Base-by-base conservation (phyloP, 2,329 filamentous ascomycete genomes). In the Zasmidium citrigriseum region DNA sequence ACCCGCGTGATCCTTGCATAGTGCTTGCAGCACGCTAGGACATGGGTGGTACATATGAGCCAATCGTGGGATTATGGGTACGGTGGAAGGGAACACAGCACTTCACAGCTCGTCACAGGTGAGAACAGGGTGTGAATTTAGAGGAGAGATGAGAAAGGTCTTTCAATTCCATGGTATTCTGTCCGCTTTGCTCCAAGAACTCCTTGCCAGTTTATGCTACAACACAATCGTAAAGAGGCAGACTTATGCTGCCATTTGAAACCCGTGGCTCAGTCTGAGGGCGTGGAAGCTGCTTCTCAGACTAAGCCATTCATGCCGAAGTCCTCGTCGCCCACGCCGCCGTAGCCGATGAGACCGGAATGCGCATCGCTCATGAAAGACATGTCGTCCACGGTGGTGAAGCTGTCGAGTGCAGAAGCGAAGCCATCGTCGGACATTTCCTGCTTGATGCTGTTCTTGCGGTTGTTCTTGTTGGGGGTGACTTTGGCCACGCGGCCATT, bases 401-500 rank as follows among this genome's bases (percentile, higher is more conserved):
- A 21, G 34, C 21, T 23, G 18, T 46, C 46, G 1, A 52, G 24
- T 10, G 46, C 46, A 24, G 46, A 41, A 14, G 49, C 29, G 54
- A 62, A 58, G n/a, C 29, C 54, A n/a, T 49, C 46, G 22, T 49
- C 57, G 2, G 63, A 21, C 3, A 58, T 48, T 59, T 71, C 69
- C 52, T 63, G 55, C 64, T 71, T 71, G 61, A 71, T 57, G 27
- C 34, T 22, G 41, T 48, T 58, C 55, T 67, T 61, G 55, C 66
- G 67, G 60, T 64, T 67, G 46, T 50, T 44, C 2, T 44, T 52
- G 16, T 57, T 64, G 1, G 67, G 64, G 2, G 64, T 67, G 7
- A 52, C 57, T 57, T 70, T 71, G 48, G 55, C 48, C 49, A 71
- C 41, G 2, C 65, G 64, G 20, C 66, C 64, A 46, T 69, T 67